These are phyloP conservation scores for Kwoniella pini DNA, from an alignment of 768 basidiomycete species.

Conservation along the genomic window DNA sequence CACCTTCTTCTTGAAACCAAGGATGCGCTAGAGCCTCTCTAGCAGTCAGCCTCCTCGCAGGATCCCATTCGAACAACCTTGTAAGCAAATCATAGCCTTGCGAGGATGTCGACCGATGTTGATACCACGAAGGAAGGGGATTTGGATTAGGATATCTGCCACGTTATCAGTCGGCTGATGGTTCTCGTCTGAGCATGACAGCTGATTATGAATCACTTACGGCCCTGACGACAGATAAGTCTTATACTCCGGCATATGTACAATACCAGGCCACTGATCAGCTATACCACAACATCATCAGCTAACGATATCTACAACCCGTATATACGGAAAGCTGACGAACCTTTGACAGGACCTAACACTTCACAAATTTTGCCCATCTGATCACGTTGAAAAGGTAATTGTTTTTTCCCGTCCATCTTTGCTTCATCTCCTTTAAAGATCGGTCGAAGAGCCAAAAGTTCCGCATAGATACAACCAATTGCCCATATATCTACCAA, in stretches of 20 bases:
- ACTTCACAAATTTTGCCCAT: slow-evolving; percentile 95
- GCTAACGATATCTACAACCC: not conserved
- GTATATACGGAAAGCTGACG: slow-evolving; percentile 37
- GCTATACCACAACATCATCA: slow-evolving; percentile 58
- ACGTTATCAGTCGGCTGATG: not conserved
- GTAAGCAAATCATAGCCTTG: slow-evolving; percentile 80
- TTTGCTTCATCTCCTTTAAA: slow-evolving; percentile 99
- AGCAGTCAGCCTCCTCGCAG: slow-evolving; percentile 79
- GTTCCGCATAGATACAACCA: slow-evolving; percentile 94
- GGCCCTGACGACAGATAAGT: slow-evolving; percentile 40
- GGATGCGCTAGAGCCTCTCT: slow-evolving; percentile 75
- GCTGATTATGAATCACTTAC: slow-evolving; percentile 23
- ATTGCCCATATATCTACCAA: slow-evolving; percentile 88
- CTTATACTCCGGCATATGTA: slow-evolving; percentile 81
- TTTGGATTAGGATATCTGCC: slow-evolving; percentile 62
- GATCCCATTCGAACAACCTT: slow-evolving; percentile 85
- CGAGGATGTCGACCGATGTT: slow-evolving; percentile 42
- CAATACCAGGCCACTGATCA: slow-evolving; percentile 80
- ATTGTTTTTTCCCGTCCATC: slow-evolving; percentile 83
- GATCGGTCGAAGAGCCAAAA: slow-evolving; percentile 89
- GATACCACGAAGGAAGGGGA: slow-evolving; percentile 70
- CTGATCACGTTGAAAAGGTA: slow-evolving; percentile 96
- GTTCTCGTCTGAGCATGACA: not conserved
- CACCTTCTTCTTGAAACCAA: slow-evolving; percentile 92
- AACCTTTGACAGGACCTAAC: slow-evolving; percentile 82